A percentile compares a stretch with the other conserved stretches of the same genome.
phyloP scores from a whole-genome alignment of 805 yeast species.

The Schizosaccharomyces osmophilus region DNA sequence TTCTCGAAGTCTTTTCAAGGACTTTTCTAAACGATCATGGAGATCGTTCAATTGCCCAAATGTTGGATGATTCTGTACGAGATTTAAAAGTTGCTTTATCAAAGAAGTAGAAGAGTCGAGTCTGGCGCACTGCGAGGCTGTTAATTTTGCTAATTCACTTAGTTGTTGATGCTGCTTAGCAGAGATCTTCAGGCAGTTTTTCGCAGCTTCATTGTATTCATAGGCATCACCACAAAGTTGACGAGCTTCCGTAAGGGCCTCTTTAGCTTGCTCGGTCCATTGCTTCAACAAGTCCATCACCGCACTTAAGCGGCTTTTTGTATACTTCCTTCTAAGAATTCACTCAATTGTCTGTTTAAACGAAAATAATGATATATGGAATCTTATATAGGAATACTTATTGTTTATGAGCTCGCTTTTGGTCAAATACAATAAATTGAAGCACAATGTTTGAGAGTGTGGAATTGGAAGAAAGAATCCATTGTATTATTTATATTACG shows the following conservation, averaged over 20 bases:
- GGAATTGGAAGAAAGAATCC: too few species aligned
- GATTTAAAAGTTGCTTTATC: background rate
- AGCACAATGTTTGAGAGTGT: too few species aligned
- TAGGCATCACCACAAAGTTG: background rate
- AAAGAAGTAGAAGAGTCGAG: background rate
- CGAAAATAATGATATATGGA: too few species aligned
- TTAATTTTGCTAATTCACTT: background rate
- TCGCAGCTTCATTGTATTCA: background rate
- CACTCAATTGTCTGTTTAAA: background rate
- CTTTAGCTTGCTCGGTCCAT: background rate
- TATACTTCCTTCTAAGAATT: background rate
- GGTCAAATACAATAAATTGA: too few species aligned
- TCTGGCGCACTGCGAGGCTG: background rate
- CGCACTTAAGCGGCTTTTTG: background rate
- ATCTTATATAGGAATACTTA: too few species aligned
- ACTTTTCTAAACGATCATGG: background rate
- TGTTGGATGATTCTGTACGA: background rate
- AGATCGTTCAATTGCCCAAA: background rate
- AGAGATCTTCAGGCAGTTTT: background rate
- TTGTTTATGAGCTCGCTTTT: too few species aligned
- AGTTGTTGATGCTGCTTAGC: background rate
- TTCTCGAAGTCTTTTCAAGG: background rate
- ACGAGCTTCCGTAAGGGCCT: background rate
- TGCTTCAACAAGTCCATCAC: slow-evolving; percentile 1
- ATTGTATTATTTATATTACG: too few species aligned